These are phyloP conservation scores for Phlebopus sp. DNA, from an alignment of 1,284 basidiomycete species.

Conservation along the genomic window DNA sequence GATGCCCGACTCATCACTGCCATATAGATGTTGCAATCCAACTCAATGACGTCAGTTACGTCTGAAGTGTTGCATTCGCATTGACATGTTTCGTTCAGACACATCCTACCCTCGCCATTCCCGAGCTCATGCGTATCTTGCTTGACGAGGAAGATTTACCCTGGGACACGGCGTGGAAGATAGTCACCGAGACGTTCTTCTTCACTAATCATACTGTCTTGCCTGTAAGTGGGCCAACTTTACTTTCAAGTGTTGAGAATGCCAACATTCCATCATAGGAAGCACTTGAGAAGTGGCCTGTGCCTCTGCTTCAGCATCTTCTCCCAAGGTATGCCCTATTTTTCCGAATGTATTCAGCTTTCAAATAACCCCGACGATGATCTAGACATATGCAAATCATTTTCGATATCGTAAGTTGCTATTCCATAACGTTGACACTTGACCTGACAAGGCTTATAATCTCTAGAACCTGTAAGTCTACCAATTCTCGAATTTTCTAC, in stretches of 20 bases:
- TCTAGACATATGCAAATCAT: constrained; percentile 82
- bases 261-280: constrained; percentile 42
- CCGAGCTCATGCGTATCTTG: constrained; percentile 90
- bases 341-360: background rate
- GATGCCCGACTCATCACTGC: constrained; percentile 4
- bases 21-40: constrained; percentile 81
- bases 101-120: constrained; percentile 90
- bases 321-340: constrained; percentile 61
- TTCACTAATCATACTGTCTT: constrained; percentile 92
- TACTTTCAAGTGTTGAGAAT: background rate
- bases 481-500: background rate
- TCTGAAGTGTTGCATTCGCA: background rate
- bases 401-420: constrained; percentile 73
- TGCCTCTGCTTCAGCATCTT: constrained; percentile 77
- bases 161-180: constrained; percentile 83
- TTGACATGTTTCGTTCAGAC: constrained; percentile 48
- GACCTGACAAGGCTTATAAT: constrained; percentile 5
- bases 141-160: constrained; percentile 86
- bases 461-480: constrained; percentile 48
- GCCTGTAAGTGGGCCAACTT: constrained; percentile 44
- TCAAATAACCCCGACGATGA: background rate
- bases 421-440: background rate
- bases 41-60: constrained; percentile 69
- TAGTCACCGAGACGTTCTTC: constrained; percentile 86
- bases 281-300: constrained; percentile 85